Evolutionary conservation across 345 rosid genomes (phyloP), one percentile per base, ranked within the genome.

Genomic region (Arabidopsis arenosa): DNA sequence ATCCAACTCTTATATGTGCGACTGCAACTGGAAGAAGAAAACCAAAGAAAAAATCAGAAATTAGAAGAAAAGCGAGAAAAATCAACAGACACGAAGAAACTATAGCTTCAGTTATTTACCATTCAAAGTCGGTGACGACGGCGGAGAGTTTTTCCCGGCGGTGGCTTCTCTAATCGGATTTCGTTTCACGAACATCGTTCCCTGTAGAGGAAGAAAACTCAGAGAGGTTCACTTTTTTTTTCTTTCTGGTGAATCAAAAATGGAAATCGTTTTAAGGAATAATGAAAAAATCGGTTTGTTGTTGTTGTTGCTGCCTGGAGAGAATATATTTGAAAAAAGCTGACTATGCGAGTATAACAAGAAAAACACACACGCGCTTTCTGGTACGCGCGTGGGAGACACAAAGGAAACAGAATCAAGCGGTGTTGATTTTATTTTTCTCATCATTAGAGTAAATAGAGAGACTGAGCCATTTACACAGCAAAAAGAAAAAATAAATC

Each of bases 1-100:
- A 87, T 5, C 92, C 86, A 23, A 82, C 83, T 72, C 60, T 76
- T 4, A 95, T 77, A 51, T 86, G 96, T n/a, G 86, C 86, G 3
- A 84, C 75, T n/a, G 83, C 84, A 61, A 81, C 88, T 77, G 47
- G 1, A 52, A 53, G 7, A 44, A 43, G 2, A 37, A 9, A 40
- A 51, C 5, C 14, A 18, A 53, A 55, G 9, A 21, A 51, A 39
- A 67, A 39, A 59, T 21, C 36, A 0, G 2, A 2, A 56, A 8
- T 41, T 7, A 56, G 57, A 63, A 41, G 41, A 59, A 55, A 66
- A 59, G 13, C 14, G 36, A 54, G n/a, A 48, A 55, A 55, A 9
- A 28, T 3, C 0, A 30, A 3, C 5, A 14, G 21, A 63, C 28
- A 14, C 4, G 67, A 0, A 30, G 43, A 69, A 63, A 35, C 7